Conservation (phyloP, 371 early-diverging fungal species). For the Mortierella sp. region DNA sequence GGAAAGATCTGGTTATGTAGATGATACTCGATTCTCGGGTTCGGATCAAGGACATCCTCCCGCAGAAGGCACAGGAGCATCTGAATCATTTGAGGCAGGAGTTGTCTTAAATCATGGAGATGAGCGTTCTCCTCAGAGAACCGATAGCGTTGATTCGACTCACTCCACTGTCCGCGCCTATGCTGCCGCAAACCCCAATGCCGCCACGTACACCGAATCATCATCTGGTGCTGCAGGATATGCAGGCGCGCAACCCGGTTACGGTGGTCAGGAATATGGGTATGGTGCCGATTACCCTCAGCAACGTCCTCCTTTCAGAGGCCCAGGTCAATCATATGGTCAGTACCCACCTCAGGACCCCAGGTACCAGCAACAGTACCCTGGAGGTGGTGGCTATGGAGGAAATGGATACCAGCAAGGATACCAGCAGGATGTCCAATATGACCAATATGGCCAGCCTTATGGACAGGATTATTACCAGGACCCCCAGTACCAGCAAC, state of each 20-base stretch:
- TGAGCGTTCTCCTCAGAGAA: conserved; percentile 14
- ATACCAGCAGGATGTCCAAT: conserved; percentile 36
- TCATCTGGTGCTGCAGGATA: conserved; percentile 20
- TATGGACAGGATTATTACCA: conserved; percentile 40
- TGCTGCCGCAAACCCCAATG: conserved; percentile 40
- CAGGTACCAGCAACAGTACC: conserved; percentile 44
- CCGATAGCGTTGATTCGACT: conserved; percentile 33
- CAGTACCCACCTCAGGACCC: conserved; percentile 51
- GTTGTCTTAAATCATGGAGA: neutral
- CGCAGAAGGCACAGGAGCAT: neutral
- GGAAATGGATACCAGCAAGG: conserved; percentile 15
- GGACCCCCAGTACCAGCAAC: conserved; percentile 29
- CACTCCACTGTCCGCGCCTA: conserved; percentile 43
- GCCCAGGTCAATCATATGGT: conserved; percentile 34
- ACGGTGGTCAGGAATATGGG: conserved; percentile 30
- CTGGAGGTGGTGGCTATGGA: conserved; percentile 15
- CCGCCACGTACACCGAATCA: conserved; percentile 34
- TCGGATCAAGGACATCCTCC: conserved; percentile 17
- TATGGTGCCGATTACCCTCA: conserved; percentile 17
- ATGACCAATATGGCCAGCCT: conserved; percentile 55
- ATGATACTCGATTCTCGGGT: conserved; percentile 44
- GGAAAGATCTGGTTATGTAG: conserved; percentile 48
- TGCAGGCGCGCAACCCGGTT: conserved; percentile 15
- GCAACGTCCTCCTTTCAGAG: conserved; percentile 33
- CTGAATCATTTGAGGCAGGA: conserved; percentile 11